A percentile compares a stretch with the other conserved stretches of the same genome.
Conservation (phyloP, 2,329 filamentous ascomycete species). For the Sarocladium strictum region DNA sequence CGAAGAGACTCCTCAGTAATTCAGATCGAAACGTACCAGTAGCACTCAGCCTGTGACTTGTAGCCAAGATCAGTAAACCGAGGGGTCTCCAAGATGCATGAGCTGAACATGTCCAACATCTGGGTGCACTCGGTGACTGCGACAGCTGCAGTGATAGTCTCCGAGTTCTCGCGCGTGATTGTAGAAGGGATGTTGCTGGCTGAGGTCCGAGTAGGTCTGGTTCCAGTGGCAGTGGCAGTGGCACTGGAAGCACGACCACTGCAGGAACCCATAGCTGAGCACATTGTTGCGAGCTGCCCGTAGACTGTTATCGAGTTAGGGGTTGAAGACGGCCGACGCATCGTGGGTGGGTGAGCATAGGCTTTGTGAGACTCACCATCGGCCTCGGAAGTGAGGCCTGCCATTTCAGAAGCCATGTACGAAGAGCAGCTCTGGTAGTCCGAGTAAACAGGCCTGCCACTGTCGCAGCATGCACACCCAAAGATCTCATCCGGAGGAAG, state of each 20-base stretch:
- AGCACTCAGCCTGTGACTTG: slow-evolving; percentile 24
- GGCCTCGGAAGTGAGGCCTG: slow-evolving; percentile 16
- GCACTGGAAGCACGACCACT: neutral
- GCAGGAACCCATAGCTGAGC: slow-evolving; percentile 5
- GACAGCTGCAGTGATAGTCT: neutral
- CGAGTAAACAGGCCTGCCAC: slow-evolving; percentile 16
- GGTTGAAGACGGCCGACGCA: neutral
- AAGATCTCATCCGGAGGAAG: slow-evolving; percentile 18
- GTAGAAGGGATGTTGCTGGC: neutral
- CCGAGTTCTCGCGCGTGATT: neutral
- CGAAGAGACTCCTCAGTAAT: no score
- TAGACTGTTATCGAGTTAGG: neutral
- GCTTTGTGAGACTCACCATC: slow-evolving; percentile 18
- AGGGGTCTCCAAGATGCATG: slow-evolving; percentile 18
- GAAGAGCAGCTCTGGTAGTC: slow-evolving; percentile 23
- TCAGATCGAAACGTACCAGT: slow-evolving; percentile 21
- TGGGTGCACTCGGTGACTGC: slow-evolving; percentile 9
- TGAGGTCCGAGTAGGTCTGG: neutral
- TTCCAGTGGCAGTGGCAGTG: neutral
- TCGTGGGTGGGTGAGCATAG: neutral
- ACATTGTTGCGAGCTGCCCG: neutral
- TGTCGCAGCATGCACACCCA: slow-evolving; percentile 23
- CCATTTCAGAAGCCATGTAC: slow-evolving; percentile 20
- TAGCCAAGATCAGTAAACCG: slow-evolving; percentile 20
- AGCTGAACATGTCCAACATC: slow-evolving; percentile 21